Percentiles rank a stretch among this genome's conserved stretches.
Conservation (phyloP, 768 basidiomycete genomes). For the Imleria badia region DNA sequence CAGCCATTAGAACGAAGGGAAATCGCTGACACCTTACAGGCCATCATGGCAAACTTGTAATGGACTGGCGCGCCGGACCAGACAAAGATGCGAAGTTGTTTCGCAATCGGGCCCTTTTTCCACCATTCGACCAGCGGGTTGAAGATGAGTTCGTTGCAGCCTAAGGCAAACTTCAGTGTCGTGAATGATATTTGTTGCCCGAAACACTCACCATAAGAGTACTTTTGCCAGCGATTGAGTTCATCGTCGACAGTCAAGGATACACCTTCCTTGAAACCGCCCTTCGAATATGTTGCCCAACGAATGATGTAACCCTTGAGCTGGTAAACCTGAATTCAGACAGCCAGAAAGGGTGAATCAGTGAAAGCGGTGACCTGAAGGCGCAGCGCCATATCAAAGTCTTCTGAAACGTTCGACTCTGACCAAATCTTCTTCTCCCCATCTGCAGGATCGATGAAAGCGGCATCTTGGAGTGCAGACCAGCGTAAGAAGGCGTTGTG, state of each 20-base stretch:
- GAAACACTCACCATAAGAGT: constrained; percentile 59
- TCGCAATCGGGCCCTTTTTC: constrained; percentile 76
- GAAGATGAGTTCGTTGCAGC: constrained; percentile 66
- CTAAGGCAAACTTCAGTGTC: constrained; percentile 30
- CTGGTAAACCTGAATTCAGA: constrained; percentile 34
- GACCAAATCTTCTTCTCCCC: constrained; percentile 75
- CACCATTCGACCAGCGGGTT: constrained; percentile 82
- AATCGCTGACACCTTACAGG: constrained; percentile 37
- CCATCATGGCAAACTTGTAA: constrained; percentile 70
- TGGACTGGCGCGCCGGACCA: constrained; percentile 78
- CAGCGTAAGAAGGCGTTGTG: constrained; percentile 90
- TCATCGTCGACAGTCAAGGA: constrained; percentile 89
- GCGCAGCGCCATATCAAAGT: constrained; percentile 66
- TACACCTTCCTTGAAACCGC: constrained; percentile 92
- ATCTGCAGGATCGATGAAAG: constrained; percentile 55
- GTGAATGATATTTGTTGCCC: constrained; percentile 8
- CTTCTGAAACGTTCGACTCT: constrained; percentile 64
- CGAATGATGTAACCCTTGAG: constrained; percentile 33
- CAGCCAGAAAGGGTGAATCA: constrained; percentile 55
- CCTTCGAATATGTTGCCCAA: constrained; percentile 82
- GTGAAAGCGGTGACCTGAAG: constrained; percentile 42
- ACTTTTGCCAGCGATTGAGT: constrained; percentile 91
- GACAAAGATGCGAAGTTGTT: constrained; percentile 72
- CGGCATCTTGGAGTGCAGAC: constrained; percentile 87
- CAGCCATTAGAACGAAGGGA: background rate